Evolutionary conservation across 192 early-diverging fungal species (phyloP), one percentile per base, ranked within the genome.

Genomic region (Dissophora globulifera): DNA sequence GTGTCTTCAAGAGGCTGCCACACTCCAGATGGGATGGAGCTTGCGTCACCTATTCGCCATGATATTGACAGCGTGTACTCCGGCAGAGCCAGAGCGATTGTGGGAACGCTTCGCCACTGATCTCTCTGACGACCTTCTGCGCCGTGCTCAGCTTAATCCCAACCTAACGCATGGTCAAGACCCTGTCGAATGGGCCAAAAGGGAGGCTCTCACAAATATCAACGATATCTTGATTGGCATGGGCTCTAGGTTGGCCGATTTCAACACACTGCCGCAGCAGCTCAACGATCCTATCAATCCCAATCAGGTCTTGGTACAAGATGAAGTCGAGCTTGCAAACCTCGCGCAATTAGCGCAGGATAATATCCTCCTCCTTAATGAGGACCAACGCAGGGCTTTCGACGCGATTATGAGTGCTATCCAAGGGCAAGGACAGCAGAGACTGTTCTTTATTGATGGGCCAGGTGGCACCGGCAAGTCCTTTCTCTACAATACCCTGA

Each of bases 401-500:
- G 33, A 50, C 13, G 31, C 11, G 22, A 50, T 63, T 8, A 50
- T 51, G 31, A 25, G 1, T 57, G 54, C 46, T 40, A 40, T 10
- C 38, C 7, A 40, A 13, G 38, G 13, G 8, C 8, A 40, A 40
- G 38, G 38, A 13, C 8, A 7, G 38, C 7, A 7, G 22, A 49
- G 17, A 23, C 10, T 55, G 4, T 65, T 47, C 20, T 75, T 67
- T 12, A 62, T 62, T 42, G 69, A 58, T 63, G 72, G 33, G 27
- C 68, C 46, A 23, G 72, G 41, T 27, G 67, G 35, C 31, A 57
- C 35, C n/a, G 67, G 54, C 50, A 78, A 64, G 49, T 60, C 19
- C 29, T 62, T 65, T 65, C 45, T 81, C 1, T 71, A 67, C 35
- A 68, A 55, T 40, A 45, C 50, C 3, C 10, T 78, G 5, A 51